Conservation (phyloP, 176 grass and related monocot species). For the Cenchrus americanus region DNA sequence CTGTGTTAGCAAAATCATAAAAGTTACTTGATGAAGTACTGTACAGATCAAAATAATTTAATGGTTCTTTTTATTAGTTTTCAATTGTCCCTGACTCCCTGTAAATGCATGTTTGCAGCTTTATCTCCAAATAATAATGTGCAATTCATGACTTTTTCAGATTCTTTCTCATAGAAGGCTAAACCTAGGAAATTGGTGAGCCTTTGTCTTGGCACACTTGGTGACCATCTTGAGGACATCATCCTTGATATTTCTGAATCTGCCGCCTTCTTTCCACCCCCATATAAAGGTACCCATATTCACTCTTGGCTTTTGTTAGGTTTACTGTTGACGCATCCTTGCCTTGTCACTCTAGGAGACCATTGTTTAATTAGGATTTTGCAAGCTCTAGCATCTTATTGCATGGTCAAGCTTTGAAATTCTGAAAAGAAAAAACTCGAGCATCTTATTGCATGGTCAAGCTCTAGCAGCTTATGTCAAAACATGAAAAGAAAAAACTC, state of each 20-base stretch:
- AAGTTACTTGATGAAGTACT: neutral
- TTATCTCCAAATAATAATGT: conserved; percentile 11
- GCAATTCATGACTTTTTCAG: conserved; percentile 51
- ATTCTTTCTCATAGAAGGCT: conserved; percentile 59
- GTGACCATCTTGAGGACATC: conserved; percentile 89
- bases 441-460: too few relatives aligned
- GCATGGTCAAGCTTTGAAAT: too few relatives aligned
- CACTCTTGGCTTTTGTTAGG: neutral
- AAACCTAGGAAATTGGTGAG: conserved; percentile 77
- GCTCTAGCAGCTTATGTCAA: too few relatives aligned
- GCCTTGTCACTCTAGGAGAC: too few relatives aligned
- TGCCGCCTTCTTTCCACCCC: conserved; percentile 66
- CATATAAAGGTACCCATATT: conserved; percentile 79
- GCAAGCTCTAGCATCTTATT: too few relatives aligned
- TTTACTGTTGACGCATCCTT: conserved; percentile 16
- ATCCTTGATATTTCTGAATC: conserved; percentile 78
- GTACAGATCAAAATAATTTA: conserved; percentile 11
- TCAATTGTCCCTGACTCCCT: neutral
- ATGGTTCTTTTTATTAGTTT: neutral
- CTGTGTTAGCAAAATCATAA: neutral
- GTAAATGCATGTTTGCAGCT: neutral
- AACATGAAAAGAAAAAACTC: too few relatives aligned
- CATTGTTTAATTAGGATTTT: too few relatives aligned
- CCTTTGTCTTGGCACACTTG: conserved; percentile 84
- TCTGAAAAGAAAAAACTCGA: too few relatives aligned